Percentiles rank a stretch among this genome's conserved stretches.
These are phyloP conservation scores for Pythium guiyangense DNA, from an alignment of 352 stramenopile genomes.

Conservation along the genomic window DNA sequence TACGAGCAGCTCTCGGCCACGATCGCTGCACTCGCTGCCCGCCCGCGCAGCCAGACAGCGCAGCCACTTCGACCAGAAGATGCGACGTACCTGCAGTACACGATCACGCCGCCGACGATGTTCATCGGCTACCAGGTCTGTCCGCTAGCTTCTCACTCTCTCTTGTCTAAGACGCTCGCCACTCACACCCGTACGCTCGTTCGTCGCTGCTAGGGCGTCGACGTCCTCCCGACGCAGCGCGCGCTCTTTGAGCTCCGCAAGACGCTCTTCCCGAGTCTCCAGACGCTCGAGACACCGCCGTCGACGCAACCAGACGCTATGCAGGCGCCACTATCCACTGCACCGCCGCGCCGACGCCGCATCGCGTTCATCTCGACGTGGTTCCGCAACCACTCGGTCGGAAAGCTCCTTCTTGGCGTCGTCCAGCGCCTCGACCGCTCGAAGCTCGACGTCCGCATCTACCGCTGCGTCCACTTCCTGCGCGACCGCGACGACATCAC, in stretches of 20 bases:
- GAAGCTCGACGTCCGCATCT: slow-evolving; percentile 49
- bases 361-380: slow-evolving; percentile 64
- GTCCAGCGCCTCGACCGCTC: slow-evolving; percentile 44
- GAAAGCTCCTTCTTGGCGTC: slow-evolving; percentile 54
- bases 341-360: slow-evolving; percentile 4
- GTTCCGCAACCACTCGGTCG: slow-evolving; percentile 64
- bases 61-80: slow-evolving; percentile 24
- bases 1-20: slow-evolving; percentile 8
- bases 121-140: slow-evolving; percentile 60
- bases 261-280: slow-evolving; percentile 29
- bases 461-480: slow-evolving; percentile 51
- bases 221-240: slow-evolving; percentile 30
- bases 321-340: not conserved
- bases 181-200: too few species aligned
- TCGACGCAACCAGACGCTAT: not conserved
- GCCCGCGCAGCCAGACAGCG: slow-evolving; percentile 9
- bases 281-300: not conserved
- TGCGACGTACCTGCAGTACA: slow-evolving; percentile 41
- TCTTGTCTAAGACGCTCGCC: too few species aligned
- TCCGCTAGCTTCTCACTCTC: not conserved
- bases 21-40: slow-evolving; percentile 8
- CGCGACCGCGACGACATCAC: slow-evolving; percentile 39
- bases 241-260: slow-evolving; percentile 26
- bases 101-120: slow-evolving; percentile 63
- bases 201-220: slow-evolving; percentile 18